Evolutionary conservation across 805 yeast genomes (phyloP).

Genomic region (Barnettozyma wickerhamii): DNA sequence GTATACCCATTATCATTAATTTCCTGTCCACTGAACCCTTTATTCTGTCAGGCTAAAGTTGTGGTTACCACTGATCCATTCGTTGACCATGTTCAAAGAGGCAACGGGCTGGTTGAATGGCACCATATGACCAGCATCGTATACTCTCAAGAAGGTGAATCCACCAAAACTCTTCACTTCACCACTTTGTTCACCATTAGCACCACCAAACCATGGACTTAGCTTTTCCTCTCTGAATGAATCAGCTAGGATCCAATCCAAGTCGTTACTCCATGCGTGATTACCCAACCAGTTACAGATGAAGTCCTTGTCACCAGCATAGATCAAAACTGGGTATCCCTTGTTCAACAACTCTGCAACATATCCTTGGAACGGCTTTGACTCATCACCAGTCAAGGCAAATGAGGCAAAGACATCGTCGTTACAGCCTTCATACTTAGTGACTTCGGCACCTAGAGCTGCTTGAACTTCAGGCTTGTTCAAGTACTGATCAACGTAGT

Average conservation of each 20-base stretch:
- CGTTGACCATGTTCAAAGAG: conserved; percentile 64
- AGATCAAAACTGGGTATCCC: conserved; percentile 74
- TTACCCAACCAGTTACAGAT: conserved; percentile 94
- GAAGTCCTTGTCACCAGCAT: conserved; percentile 93
- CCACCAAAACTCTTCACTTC: conserved; percentile 66
- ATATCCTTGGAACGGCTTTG: conserved; percentile 75
- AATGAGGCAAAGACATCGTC: conserved; percentile 65
- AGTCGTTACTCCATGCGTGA: conserved; percentile 70
- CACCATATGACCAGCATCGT: conserved; percentile 89
- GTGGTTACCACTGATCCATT: conserved; percentile 60
- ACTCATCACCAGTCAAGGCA: conserved; percentile 75
- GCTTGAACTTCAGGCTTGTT: conserved; percentile 66
- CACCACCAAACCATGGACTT: conserved; percentile 37
- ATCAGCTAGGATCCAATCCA: conserved; percentile 59
- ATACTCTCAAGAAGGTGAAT: conserved; percentile 74
- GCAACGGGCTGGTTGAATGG: conserved; percentile 82
- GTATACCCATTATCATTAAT: too few species aligned
- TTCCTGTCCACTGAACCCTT: too few species aligned
- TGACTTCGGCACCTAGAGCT: conserved; percentile 84
- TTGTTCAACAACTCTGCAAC: conserved; percentile 65
- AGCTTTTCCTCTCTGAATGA: conserved; percentile 40
- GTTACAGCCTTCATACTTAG: conserved; percentile 62
- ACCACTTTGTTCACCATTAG: conserved; percentile 49
- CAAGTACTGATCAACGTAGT: conserved; percentile 67
- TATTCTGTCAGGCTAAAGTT: conserved; percentile 17